A percentile compares a stretch with the other conserved stretches of the same genome.
These are phyloP conservation scores for Nakazawaea ambrosiae DNA, from an alignment of 805 yeast genomes.

Conservation along the genomic window DNA sequence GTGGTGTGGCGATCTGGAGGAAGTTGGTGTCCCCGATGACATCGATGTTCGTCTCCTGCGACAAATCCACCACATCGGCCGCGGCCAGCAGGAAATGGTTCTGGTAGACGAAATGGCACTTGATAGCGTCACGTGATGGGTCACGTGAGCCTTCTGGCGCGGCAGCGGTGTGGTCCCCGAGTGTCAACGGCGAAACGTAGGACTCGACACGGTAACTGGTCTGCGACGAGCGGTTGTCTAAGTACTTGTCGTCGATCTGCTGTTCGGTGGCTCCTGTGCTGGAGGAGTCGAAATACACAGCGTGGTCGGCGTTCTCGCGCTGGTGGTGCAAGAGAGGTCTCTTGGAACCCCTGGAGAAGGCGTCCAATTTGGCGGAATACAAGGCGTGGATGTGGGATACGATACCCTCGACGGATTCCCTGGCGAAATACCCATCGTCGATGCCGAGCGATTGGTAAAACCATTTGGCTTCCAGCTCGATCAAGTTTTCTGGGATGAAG, in stretches of 20 bases:
- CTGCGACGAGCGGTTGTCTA: constrained; percentile 41
- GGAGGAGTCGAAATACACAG: constrained; percentile 81
- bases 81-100: constrained; percentile 7
- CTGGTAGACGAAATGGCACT: constrained; percentile 78
- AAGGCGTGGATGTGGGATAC: constrained; percentile 81
- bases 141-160: no score
- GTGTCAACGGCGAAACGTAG: constrained; percentile 56
- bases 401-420: constrained; percentile 73
- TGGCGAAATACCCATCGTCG: constrained; percentile 86
- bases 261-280: constrained; percentile 52
- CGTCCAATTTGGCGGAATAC: constrained; percentile 89
- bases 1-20: constrained; percentile 65
- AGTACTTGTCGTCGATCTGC: constrained; percentile 73
- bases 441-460: constrained; percentile 84
- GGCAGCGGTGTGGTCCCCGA: no score
- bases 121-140: constrained; percentile 36
- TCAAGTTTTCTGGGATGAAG: constrained; percentile 79
- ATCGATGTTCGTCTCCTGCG: constrained; percentile 32
- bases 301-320: constrained; percentile 77
- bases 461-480: constrained; percentile 85
- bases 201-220: constrained; percentile 66
- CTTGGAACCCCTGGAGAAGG: constrained; percentile 56
- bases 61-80: background rate
- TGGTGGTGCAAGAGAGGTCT: constrained; percentile 68
- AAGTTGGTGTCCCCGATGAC: constrained; percentile 75